phyloP scores from a whole-genome alignment of 108 stramenopile genomes.

The Epithemia pelagica region DNA sequence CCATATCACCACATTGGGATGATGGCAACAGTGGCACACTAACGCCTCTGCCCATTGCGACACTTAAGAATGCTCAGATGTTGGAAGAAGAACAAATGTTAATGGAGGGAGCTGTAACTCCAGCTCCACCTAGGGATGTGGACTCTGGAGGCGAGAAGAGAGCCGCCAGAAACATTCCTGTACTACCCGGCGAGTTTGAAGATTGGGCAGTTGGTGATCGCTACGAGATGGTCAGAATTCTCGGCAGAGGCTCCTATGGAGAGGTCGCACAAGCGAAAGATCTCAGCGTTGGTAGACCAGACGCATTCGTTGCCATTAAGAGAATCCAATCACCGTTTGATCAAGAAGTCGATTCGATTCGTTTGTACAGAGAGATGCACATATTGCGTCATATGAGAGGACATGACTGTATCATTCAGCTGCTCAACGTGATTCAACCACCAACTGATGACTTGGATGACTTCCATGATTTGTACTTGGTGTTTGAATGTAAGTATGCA shows the following conservation, averaged over 20 bases:
- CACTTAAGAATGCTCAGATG: constrained; percentile 26
- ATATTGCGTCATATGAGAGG: constrained; percentile 82
- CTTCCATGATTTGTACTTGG: constrained; percentile 86
- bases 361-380: constrained; percentile 90
- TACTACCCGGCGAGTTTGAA: constrained; percentile 56
- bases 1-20: constrained; percentile 2
- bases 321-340: constrained; percentile 91
- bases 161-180: neutral
- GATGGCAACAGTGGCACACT: constrained; percentile 1
- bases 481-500: constrained; percentile 66
- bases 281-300: constrained; percentile 24
- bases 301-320: constrained; percentile 90
- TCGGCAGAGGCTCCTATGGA: constrained; percentile 94
- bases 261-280: constrained; percentile 96
- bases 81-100: constrained; percentile 29
- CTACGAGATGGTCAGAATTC: constrained; percentile 74
- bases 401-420: constrained; percentile 86
- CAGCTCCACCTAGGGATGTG: constrained; percentile 18
- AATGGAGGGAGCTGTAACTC: constrained; percentile 29
- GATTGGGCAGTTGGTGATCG: constrained; percentile 91
- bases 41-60: constrained; percentile 30
- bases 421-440: constrained; percentile 87
- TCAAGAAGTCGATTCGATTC: constrained; percentile 85
- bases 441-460: constrained; percentile 57
- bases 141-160: neutral